Evolutionary conservation across 2,329 filamentous ascomycete species (phyloP), one percentile per base, ranked within the genome.

Genomic region (Tolypocladium sp.): DNA sequence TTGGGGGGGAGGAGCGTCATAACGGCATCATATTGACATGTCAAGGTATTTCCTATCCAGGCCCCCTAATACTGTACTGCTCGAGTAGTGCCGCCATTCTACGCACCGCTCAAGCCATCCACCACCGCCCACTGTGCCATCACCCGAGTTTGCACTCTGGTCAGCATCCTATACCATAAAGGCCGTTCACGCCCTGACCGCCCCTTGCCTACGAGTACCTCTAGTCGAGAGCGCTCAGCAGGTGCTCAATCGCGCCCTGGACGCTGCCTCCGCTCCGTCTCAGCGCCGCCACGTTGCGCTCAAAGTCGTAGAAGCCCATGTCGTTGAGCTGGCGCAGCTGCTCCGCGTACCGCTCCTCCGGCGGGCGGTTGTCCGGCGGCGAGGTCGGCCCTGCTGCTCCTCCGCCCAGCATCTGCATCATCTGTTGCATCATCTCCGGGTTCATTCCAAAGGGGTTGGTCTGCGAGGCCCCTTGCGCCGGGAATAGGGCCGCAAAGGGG

Each of bases 271-370:
- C 94, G 61, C 90, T 91, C 68, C 93, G 84, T 73, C 93, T 83
- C 68, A 99, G 77, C 6, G 94, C 94, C 59, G 89, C 86, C 38
- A 99, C 85, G 67, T 99, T 99, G 66, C 90, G 80, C 57, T 99
- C 93, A 69, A 97, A 99, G 70, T 99, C 92, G 71, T 86, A 96
- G 76, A 99, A 99, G 3, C 94, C 94, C 94, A 99, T 99, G 65
- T 97, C 94, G 72, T 99, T 99, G 63, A 99, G 77, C 76, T 97
- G 92, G 61, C 91, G 82, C 56, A 99, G 79, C 75, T 99, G 93
- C 38, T 90, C 87, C 3, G 90, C 92, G 67, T 96, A 99, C 60
- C 91, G 81, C 74, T 97, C 94, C 78, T 99, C 94, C 0, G 94
- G 93, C 5, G 94, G 92, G 62, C 93, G 83, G 68, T 82, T 96